These are phyloP conservation scores for Boletus subcaerulescens DNA, from an alignment of 768 basidiomycete genomes.

Conservation along the genomic window DNA sequence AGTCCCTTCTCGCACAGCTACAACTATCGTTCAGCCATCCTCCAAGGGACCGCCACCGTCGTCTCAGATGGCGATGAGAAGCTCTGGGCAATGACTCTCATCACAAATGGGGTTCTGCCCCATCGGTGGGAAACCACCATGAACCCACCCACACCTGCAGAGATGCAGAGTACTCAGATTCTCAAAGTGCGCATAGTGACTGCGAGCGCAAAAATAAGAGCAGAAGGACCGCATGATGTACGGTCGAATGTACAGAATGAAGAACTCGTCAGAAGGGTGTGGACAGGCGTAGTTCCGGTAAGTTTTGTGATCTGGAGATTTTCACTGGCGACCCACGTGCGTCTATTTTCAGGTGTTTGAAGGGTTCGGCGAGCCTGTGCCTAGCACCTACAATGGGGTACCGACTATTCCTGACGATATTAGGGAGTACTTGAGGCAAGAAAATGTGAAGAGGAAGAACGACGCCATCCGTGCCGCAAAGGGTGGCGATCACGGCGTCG, in stretches of 20 bases:
- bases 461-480: conserved; percentile 19
- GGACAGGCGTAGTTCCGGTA: conserved; percentile 27
- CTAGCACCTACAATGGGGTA: conserved; percentile 19
- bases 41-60: conserved; percentile 17
- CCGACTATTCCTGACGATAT: conserved; percentile 16
- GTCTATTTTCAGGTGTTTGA: conserved; percentile 16
- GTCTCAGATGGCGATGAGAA: conserved; percentile 21
- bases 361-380: conserved; percentile 25
- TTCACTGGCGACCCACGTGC: neutral
- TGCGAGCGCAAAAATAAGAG: conserved; percentile 24
- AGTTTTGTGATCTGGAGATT: neutral
- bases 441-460: conserved; percentile 26
- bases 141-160: conserved; percentile 19
- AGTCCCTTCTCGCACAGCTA: conserved; percentile 26
- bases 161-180: conserved; percentile 23
- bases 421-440: conserved; percentile 18
- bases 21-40: conserved; percentile 26
- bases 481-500: conserved; percentile 34
- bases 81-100: conserved; percentile 22
- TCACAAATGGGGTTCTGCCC: conserved; percentile 24
- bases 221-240: conserved; percentile 23
- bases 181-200: conserved; percentile 22
- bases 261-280: conserved; percentile 15
- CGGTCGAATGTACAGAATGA: conserved; percentile 13
- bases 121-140: conserved; percentile 20